Base-by-base conservation (phyloP, 306 rosid species). In the Citrullus colocynthis region DNA sequence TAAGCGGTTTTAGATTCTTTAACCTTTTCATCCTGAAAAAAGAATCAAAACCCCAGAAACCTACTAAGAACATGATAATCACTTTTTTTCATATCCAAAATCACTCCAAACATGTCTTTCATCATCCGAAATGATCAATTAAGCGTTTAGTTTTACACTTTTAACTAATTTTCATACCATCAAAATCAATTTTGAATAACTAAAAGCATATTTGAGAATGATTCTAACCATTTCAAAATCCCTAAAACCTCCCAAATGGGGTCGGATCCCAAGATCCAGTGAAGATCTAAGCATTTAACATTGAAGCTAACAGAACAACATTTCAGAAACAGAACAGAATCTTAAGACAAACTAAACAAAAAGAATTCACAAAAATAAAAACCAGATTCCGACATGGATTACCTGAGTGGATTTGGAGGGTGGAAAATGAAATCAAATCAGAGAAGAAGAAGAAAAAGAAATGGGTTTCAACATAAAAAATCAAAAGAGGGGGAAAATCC, bases 201-300 rank as follows among this genome's bases (percentile, higher is more conserved):
- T 48, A 48, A 48, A 48, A 48, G 54, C 54, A 48, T 48, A 48
- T 13, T 2, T 0, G 3, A 48, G 17, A 45, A 48, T 3, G 54
- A 48, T 48, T 2, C 13, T 12, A 48, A 48, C 16, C 16, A 13
- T 48, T 48, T 48, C 54, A 48, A 48, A 48, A 48, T 48, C 54
- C 4, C 55, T 73, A 32, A 32, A 73, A n/a, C 61, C 24, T 32
- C 15, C 21, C 52, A 73, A 45, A 51, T 32, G 18, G 28, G 9
- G 39, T 73, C 11, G 39, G 77, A 73, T 73, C 77, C 77, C 6
- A 73, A 52, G 77, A 73, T 73, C 77, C 62, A 2, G 44, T 34
- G 17, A 73, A 73, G 62, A 73, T 73, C 77, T 52, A 73, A 51
- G 61, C 77, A 73, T 73, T 42, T 30, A 24, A 32, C 9, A 73